A percentile compares a stretch with the other conserved stretches of the same genome.
Conservation (phyloP, 371 early-diverging fungal species). For the Mucor saturninus region DNA sequence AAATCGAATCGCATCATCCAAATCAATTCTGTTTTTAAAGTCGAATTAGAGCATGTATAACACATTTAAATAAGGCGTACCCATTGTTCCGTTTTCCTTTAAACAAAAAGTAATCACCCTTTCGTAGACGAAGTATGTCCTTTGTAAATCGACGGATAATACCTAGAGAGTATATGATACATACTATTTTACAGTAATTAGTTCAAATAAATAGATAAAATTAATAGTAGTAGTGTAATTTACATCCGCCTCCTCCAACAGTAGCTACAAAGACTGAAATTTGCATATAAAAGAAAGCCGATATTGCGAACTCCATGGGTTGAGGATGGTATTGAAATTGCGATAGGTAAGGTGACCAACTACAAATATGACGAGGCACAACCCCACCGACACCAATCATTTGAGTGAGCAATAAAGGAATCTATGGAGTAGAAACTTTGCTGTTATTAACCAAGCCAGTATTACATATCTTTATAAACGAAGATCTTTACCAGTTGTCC, state of each 20-base stretch:
- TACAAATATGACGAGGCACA: slow-evolving; percentile 44
- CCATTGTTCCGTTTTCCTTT: slow-evolving; percentile 53
- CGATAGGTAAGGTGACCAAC: slow-evolving; percentile 45
- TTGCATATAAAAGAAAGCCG: slow-evolving; percentile 41
- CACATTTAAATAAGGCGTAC: slow-evolving; percentile 11
- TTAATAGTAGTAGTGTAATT: background rate
- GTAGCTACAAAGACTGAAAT: slow-evolving; percentile 42
- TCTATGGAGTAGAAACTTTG: slow-evolving; percentile 21
- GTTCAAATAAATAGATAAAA: background rate
- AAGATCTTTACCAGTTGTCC: slow-evolving; percentile 39
- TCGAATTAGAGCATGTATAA: too few species aligned
- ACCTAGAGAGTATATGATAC: slow-evolving; percentile 48
- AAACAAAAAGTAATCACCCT: slow-evolving; percentile 50
- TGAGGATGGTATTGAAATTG: slow-evolving; percentile 44
- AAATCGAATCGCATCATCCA: slow-evolving; percentile 56
- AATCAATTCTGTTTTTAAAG: slow-evolving; percentile 34
- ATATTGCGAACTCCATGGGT: slow-evolving; percentile 42
- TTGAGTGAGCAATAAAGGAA: slow-evolving; percentile 45
- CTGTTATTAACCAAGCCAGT: too few species aligned
- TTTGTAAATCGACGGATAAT: slow-evolving; percentile 50
- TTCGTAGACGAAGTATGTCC: slow-evolving; percentile 43
- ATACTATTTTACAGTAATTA: slow-evolving; percentile 26
- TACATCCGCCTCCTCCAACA: slow-evolving; percentile 50
- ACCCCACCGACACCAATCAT: slow-evolving; percentile 52
- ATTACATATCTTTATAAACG: too few species aligned